phyloP scores from a whole-genome alignment of 768 basidiomycete genomes.

The Agaricus subrufescens region DNA sequence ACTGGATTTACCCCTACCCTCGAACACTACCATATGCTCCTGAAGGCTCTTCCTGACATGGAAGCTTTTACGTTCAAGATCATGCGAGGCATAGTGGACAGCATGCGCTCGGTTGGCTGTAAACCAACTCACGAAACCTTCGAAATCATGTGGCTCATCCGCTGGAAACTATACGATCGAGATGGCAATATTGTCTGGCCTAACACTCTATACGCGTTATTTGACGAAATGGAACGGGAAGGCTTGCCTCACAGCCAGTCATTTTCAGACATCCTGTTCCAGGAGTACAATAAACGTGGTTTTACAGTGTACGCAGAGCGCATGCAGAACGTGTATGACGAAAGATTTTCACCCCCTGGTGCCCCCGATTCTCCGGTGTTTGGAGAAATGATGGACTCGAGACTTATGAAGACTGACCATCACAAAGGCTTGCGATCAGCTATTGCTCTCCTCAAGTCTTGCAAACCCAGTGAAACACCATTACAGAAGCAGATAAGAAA shows the following conservation, averaged over 20 bases:
- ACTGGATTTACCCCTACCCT: constrained; percentile 43
- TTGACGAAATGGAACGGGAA: constrained; percentile 42
- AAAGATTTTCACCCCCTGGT: constrained; percentile 10
- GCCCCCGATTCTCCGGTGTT: constrained; percentile 12
- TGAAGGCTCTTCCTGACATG: constrained; percentile 34
- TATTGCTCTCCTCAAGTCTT: neutral
- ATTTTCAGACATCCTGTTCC: constrained; percentile 35
- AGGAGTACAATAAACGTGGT: constrained; percentile 38
- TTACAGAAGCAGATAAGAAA: neutral
- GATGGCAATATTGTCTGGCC: constrained; percentile 24
- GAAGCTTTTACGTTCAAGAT: constrained; percentile 21
- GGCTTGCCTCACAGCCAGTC: constrained; percentile 39
- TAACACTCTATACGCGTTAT: constrained; percentile 32
- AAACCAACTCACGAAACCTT: constrained; percentile 42
- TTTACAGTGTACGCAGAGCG: constrained; percentile 29
- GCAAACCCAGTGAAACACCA: neutral
- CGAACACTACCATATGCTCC: constrained; percentile 51
- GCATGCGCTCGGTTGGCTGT: constrained; percentile 20
- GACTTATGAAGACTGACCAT: neutral
- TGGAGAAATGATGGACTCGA: neutral
- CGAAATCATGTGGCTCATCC: constrained; percentile 42
- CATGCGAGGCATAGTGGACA: constrained; percentile 19
- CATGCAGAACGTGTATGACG: constrained; percentile 33
- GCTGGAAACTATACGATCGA: constrained; percentile 25
- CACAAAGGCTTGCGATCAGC: constrained; percentile 5